Base-by-base conservation (phyloP, 352 stramenopile genomes). In the Globisporangium nodosum region DNA sequence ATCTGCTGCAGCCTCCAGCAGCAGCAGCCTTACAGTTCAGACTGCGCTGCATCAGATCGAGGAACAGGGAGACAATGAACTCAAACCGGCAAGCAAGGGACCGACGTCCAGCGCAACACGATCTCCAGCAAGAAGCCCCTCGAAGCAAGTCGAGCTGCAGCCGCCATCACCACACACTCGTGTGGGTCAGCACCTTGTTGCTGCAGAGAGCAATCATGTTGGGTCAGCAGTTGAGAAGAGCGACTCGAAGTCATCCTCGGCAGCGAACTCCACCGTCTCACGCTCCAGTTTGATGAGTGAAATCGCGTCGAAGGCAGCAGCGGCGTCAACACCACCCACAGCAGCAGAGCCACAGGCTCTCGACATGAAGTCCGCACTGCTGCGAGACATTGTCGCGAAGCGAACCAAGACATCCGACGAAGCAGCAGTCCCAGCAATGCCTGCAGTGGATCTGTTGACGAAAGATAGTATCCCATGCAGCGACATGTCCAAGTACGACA, bases 401-500 rank as follows among this genome's bases (percentile, higher is more conserved):
- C 20, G 27, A 21, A 52, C 3, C 6, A 31, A 33, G 13, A 13
- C 52, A 12, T 40, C 0, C 6, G 27, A 21, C 3, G 59, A 56
- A 54, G 31, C 33, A 46, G 31, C 33, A 8, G 33, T 1, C 9
- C 3, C n/a, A 55, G n/a, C 5, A 24, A 27, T 13, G 5, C 18
- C 9, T 46, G 33, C 13, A 4, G 15, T 45, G 8, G 18, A 45
- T 21, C 2, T 24, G n/a, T 13, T 37, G 27, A 27, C 6, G 42
- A 35, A 35, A 21, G 27, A 16, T 20, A 6, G 0, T 43, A 16
- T 5, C 20, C 13, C 35, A 20, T 9, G 18, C 46, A 45, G 13
- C 37, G 37, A 31, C 27, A 7, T 15, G 13, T 55, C 52, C 3
- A 91, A 88, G 60, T 87, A 91, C 52, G 59, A 70, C 49, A 61